A percentile compares a stretch with the other conserved stretches of the same genome.
phyloP scores from a whole-genome alignment of 78 protist genomes.

The Tieghemostelium lacteum region DNA sequence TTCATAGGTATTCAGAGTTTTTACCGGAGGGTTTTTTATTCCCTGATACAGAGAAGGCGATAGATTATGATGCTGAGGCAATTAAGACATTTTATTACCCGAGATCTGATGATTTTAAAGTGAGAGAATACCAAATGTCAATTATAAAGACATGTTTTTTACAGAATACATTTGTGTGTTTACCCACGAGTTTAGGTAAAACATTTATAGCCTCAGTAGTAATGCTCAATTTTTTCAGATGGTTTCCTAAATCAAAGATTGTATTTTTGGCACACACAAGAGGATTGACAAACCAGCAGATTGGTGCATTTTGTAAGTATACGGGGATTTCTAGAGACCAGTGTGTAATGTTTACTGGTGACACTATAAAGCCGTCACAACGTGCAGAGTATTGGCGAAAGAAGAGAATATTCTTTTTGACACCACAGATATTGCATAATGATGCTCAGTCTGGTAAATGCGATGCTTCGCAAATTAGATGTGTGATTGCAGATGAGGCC shows the following conservation, averaged over 20 bases:
- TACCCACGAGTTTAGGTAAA: conserved; percentile 98
- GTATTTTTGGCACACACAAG: conserved; percentile 98
- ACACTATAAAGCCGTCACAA: background rate
- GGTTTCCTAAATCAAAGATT: conserved; percentile 95
- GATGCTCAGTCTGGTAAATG: conserved; percentile 82
- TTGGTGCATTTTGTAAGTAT: conserved; percentile 82
- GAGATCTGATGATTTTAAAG: conserved; percentile 47
- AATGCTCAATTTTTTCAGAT: conserved; percentile 92
- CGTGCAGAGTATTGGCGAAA: conserved; percentile 68
- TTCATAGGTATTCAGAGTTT: background rate
- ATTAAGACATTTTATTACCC: conserved; percentile 54
- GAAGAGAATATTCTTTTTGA: conserved; percentile 90
- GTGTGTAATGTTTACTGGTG: conserved; percentile 83
- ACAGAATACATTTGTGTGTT: conserved; percentile 90
- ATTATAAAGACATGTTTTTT: conserved; percentile 72
- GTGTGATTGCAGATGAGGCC: conserved; percentile 93
- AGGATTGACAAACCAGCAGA: conserved; percentile 96
- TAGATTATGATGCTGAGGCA: conserved; percentile 1
- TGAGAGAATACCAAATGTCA: conserved; percentile 84
- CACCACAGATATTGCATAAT: conserved; percentile 89
- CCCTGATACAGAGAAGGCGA: background rate
- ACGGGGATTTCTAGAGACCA: conserved; percentile 38
- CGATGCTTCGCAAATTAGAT: conserved; percentile 14
- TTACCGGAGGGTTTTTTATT: conserved; percentile 40
- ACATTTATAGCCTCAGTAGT: conserved; percentile 97